Base-by-base conservation (phyloP, 768 basidiomycete species). In the Mycena galopus region DNA sequence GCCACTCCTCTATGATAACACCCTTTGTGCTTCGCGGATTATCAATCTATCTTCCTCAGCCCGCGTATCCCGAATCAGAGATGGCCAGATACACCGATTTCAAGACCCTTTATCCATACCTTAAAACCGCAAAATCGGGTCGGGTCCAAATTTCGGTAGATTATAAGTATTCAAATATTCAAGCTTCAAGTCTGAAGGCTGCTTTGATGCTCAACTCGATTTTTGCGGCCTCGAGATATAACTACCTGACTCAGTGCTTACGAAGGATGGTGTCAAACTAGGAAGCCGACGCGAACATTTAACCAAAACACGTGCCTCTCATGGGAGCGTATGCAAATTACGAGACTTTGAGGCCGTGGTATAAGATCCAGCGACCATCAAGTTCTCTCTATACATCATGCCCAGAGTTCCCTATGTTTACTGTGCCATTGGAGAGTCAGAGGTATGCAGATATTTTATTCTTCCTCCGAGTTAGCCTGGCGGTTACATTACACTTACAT, bases 21-120 rank as follows among this genome's bases (percentile, higher is more conserved):
- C 35, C n/a, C 16, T 25, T 60, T 27, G 33, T 42, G 23, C 59
- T 60, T 63, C 61, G 61, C 30, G 61, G n/a, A 50, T 63, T 63
- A 63, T 63, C 27, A 63, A 63, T 29, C 61, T 50, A 50, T 63
- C 61, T 63, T 47, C 42, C 5, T 63, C 61, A 63, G 39, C 61
- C 61, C 61, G 44, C 12, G 39, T 35, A 16, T 35, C 37, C 58
- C 58, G 23, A 56, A 7, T 56, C 55, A 21, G 21, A 56, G 55
- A 56, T 11, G 25, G 58, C 39, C 33, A 60, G 58, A 60, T 23
- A 60, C 58, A n/a, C 58, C 33, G 33, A 29, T 29, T 14, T 60
- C 17, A 12, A 25, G 29, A 5, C 16, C 16, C 10, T 39, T 23
- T 35, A 16, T 60, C 12, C n/a, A n/a, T n/a, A n/a, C n/a, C n/a